Evolutionary conservation across 1,139 yeast species (phyloP).

Genomic region (Sugiyamaella japonica): DNA sequence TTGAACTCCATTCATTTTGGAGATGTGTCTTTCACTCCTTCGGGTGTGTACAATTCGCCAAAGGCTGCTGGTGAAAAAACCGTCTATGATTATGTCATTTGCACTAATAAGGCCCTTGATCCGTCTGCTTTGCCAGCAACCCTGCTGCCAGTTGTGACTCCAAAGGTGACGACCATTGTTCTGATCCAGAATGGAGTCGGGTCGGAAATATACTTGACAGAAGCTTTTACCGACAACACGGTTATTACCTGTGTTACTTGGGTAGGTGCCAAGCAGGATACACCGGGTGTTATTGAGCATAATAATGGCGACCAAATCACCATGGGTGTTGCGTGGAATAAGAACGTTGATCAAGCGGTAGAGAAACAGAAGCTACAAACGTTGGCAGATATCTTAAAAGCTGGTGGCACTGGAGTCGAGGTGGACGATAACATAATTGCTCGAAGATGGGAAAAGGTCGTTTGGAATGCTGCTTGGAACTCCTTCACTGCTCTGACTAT

Average conservation of each 20-base stretch:
- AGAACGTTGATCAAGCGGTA: slow-evolving; percentile 14
- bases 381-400: slow-evolving; percentile 19
- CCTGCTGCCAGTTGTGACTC: slow-evolving; percentile 51
- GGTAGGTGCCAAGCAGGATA: slow-evolving; percentile 52
- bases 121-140: slow-evolving; percentile 53
- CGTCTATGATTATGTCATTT: slow-evolving; percentile 55
- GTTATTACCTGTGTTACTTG: slow-evolving; percentile 62
- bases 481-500: slow-evolving; percentile 55
- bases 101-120: slow-evolving; percentile 67
- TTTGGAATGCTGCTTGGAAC: slow-evolving; percentile 65
- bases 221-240: slow-evolving; percentile 53
- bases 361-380: slow-evolving; percentile 16
- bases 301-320: slow-evolving; percentile 49
- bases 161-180: slow-evolving; percentile 49
- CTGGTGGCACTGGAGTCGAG: slow-evolving; percentile 25
- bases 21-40: slow-evolving; percentile 41
- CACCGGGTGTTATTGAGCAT: slow-evolving; percentile 47
- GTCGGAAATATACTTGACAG: slow-evolving; percentile 55
- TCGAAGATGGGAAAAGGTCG: slow-evolving; percentile 61
- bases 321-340: slow-evolving; percentile 50
- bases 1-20: slow-evolving; percentile 50
- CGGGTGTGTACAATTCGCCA: slow-evolving; percentile 40
- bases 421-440: slow-evolving; percentile 25
- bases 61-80: slow-evolving; percentile 39
- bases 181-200: slow-evolving; percentile 68